Conservation (phyloP, 805 yeast genomes). For the Scheffersomyces coipomensis region DNA sequence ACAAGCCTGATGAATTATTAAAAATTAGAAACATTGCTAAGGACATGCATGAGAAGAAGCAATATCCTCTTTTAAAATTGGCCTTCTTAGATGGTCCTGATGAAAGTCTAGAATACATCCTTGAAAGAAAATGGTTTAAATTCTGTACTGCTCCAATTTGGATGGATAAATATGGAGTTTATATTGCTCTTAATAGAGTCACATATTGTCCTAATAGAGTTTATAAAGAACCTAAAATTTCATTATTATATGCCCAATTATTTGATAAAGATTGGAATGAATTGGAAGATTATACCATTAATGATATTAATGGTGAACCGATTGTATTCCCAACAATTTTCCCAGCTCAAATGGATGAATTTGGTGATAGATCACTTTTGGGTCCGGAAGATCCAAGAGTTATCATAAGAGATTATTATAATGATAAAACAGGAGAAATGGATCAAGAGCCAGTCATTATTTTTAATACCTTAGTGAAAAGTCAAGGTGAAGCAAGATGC, state of each 20-base stretch:
- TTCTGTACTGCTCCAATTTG: constrained; percentile 29
- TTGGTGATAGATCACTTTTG: not conserved
- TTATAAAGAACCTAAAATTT: constrained; percentile 21
- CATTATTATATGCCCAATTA: constrained; percentile 20
- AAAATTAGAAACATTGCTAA: not conserved
- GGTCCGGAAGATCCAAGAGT: constrained; percentile 20
- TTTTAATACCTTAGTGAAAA: constrained; percentile 16
- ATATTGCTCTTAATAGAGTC: constrained; percentile 26
- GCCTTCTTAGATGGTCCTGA: not conserved
- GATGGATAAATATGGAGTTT: constrained; percentile 26
- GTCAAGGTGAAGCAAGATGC: constrained; percentile 15
- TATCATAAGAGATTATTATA: constrained; percentile 8
- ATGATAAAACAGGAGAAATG: constrained; percentile 4
- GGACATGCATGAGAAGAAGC: not conserved
- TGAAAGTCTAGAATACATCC: not conserved
- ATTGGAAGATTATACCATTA: constrained; percentile 7
- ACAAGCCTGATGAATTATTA: not conserved
- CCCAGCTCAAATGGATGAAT: constrained; percentile 7
- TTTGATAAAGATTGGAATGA: constrained; percentile 21
- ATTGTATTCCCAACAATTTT: constrained; percentile 10
- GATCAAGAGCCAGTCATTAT: constrained; percentile 21
- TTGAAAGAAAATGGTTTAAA: too few species aligned
- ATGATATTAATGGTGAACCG: constrained; percentile 5
- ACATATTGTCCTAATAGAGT: constrained; percentile 17
- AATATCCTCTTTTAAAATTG: not conserved